Conservation (phyloP, 2,329 filamentous ascomycete genomes). For the Aureobasidium sp. region DNA sequence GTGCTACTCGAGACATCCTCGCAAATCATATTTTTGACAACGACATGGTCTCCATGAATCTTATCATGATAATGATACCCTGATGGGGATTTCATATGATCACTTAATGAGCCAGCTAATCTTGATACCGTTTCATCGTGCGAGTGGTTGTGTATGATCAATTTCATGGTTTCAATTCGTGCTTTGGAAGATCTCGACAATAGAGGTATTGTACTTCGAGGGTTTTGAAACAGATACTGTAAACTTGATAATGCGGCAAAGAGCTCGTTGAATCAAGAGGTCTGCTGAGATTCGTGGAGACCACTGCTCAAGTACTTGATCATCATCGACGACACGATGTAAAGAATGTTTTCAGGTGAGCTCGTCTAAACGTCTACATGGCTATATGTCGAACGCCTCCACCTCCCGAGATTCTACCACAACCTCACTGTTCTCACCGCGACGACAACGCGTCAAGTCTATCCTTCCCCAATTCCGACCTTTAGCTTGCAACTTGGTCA, state of each 20-base stretch:
- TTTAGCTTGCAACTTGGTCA: too few relatives aligned
- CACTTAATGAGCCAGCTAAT: neutral
- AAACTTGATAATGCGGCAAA: too few relatives aligned
- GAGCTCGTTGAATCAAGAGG: too few relatives aligned
- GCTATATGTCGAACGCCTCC: neutral
- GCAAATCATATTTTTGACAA: neutral
- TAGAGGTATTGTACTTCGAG: too few relatives aligned
- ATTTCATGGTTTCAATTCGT: too few relatives aligned
- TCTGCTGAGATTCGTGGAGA: neutral
- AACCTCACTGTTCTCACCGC: neutral
- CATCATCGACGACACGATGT: neutral
- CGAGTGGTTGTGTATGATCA: too few relatives aligned
- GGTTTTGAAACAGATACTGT: too few relatives aligned
- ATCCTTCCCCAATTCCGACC: neutral
- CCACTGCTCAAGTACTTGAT: neutral
- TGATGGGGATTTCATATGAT: too few relatives aligned
- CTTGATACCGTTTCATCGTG: neutral
- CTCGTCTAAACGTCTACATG: neutral
- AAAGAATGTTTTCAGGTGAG: too few relatives aligned
- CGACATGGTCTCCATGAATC: neutral
- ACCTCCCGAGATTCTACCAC: neutral
- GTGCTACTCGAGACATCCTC: neutral
- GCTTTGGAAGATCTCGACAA: too few relatives aligned
- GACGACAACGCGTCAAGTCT: neutral
- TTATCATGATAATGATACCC: too few relatives aligned